Evolutionary conservation across 805 yeast genomes (phyloP), one percentile per base, ranked within the genome.

Genomic region (Yarrowia osloensis): DNA sequence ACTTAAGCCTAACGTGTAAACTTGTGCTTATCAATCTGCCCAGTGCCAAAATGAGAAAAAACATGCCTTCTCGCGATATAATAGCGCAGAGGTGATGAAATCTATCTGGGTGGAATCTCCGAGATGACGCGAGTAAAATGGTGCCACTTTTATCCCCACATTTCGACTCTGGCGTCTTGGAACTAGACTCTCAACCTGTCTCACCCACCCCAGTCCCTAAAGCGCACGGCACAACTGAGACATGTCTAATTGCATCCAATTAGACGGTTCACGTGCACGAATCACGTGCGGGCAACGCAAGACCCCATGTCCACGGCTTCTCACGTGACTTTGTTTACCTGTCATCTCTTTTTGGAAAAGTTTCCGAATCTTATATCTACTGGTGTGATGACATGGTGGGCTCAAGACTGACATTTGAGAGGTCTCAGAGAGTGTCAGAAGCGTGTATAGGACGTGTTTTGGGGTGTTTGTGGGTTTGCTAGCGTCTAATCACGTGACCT

Each of bases 251-350:
- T 3, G 9, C 42, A 15, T 37, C 31, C 31, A 28, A 4, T 4
- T 17, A 9, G 6, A 28, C 31, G 8, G 31, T 17, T 15, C 21
- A 37, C 42, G 37, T 33, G 37, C 13, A 11, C 21, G 26, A 15
- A 9, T 44, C 31, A 24, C 49, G 49, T 24, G 47, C 15, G 37
- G 21, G 40, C 19, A n/a, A n/a, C n/a, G n/a, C n/a, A n/a, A n/a
- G n/a, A n/a, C n/a, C n/a, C n/a, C n/a, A n/a, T n/a, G n/a, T n/a
- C n/a, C 24, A 12, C 26, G 28, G 28, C 28, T 12, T 7, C 28
- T 15, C 55, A 50, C 39, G 55, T 50, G 55, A 50, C 55, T 31
- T 50, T 50, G 55, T 50, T 50, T 50, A 50, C 55, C 21, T 50
- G 24, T 29, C 54, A 12, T n/a, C 35, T n/a, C 39, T n/a, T 15